These are phyloP conservation scores for Pulveroboletus sp. DNA, from an alignment of 768 basidiomycete genomes.

Conservation along the genomic window DNA sequence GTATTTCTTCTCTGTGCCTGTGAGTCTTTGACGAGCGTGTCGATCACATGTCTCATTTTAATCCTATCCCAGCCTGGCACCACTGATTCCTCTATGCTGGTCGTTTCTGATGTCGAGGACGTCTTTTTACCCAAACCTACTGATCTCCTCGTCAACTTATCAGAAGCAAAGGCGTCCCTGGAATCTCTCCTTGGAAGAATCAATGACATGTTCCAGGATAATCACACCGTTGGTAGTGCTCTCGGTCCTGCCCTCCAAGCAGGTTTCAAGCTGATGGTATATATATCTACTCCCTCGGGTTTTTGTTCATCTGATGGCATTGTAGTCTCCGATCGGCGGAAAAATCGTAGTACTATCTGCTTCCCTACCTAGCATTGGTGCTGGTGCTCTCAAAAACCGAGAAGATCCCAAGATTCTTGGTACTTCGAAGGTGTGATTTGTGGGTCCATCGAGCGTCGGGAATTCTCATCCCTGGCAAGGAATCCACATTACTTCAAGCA, in stretches of 20 bases:
- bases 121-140: conserved; percentile 96
- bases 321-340: conserved; percentile 84
- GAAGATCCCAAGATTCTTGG: conserved; percentile 97
- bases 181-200: conserved; percentile 79
- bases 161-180: conserved; percentile 73
- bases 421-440: conserved; percentile 68
- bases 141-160: conserved; percentile 92
- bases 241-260: conserved; percentile 93
- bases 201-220: conserved; percentile 98
- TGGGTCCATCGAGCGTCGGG: background rate
- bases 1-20: conserved; percentile 95
- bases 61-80: conserved; percentile 47
- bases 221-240: conserved; percentile 87
- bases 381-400: conserved; percentile 89
- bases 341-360: conserved; percentile 88
- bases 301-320: background rate
- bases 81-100: conserved; percentile 88
- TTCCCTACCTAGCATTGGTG: conserved; percentile 80
- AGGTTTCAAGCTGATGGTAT: conserved; percentile 90
- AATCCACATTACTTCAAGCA: conserved; percentile 89
- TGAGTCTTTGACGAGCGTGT: conserved; percentile 13
- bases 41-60: background rate
- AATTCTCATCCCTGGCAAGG: conserved; percentile 40
- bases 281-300: conserved; percentile 7
- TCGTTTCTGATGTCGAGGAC: conserved; percentile 94